A percentile compares a stretch with the other conserved stretches of the same genome.
Conservation (phyloP, 305 asterid species). For the Solanum aculeatissimum region DNA sequence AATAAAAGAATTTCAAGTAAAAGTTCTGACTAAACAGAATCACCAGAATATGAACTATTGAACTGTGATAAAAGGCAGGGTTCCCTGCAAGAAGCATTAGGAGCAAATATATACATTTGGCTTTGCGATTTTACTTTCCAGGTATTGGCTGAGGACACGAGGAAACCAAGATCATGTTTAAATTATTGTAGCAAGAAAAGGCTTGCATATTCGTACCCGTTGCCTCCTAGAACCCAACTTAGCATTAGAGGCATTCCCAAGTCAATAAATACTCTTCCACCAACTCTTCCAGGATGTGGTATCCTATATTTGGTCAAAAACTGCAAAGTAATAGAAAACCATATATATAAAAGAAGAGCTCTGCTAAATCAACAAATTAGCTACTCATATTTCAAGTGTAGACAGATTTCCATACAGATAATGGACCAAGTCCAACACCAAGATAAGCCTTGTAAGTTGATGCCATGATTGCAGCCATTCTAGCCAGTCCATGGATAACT, state of each 20-base stretch:
- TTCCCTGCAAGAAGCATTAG: not conserved
- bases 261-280: conserved; percentile 80
- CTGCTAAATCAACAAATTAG: not conserved
- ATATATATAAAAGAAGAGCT: not conserved
- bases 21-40: not conserved
- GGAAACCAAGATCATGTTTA: not conserved
- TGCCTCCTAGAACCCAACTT: conserved; percentile 97
- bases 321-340: conserved; percentile 21
- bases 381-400: not conserved
- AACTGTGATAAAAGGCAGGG: not conserved
- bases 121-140: not conserved
- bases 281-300: conserved; percentile 97
- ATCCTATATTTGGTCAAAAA: conserved; percentile 71
- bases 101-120: not conserved
- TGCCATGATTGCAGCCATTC: conserved; percentile 99
- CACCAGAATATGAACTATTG: not conserved
- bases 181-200: not conserved
- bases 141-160: not conserved
- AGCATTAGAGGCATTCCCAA: conserved; percentile 83
- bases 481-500: conserved; percentile 83
- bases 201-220: conserved; percentile 44
- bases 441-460: conserved; percentile 84
- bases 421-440: conserved; percentile 91
- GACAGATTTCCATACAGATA: conserved; percentile 44
- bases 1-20: not conserved